phyloP scores from a whole-genome alignment of 768 basidiomycete genomes.

The Tulasnella calospora region DNA sequence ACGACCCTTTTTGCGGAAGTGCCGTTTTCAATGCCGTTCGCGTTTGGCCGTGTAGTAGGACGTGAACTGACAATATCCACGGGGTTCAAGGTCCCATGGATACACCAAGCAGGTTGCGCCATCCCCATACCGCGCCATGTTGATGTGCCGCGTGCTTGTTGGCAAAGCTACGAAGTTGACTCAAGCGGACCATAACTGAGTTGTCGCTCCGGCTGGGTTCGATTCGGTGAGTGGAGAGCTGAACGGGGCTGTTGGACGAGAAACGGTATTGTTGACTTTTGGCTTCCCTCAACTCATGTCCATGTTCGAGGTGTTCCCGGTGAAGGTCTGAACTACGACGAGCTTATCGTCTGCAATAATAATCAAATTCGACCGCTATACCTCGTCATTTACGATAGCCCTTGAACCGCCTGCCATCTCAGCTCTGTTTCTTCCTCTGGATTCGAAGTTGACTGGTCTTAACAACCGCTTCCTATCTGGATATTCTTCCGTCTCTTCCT shows the following conservation, averaged over 20 bases:
- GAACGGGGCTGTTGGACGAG: not conserved
- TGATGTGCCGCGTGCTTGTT: not conserved
- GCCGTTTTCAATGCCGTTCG: too few relatives aligned
- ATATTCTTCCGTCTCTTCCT: not conserved
- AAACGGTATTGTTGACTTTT: not conserved
- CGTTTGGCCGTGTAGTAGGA: too few relatives aligned
- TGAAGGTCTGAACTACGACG: not conserved
- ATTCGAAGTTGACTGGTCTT: not conserved
- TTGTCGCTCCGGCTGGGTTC: not conserved
- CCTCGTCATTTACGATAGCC: not conserved
- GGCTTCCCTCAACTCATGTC: not conserved
- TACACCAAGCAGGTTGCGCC: not conserved
- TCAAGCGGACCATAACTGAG: not conserved
- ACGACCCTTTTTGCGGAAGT: too few relatives aligned
- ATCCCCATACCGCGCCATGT: not conserved
- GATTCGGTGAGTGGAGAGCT: not conserved
- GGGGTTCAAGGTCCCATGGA: not conserved
- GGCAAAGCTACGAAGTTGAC: not conserved
- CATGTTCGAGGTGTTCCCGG: not conserved
- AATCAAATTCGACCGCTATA: constrained; percentile 1
- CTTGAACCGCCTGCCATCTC: not conserved
- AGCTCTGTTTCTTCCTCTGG: not conserved
- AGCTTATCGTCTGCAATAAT: not conserved
- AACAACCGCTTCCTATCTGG: not conserved
- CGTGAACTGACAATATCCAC: not conserved